A percentile compares a stretch with the other conserved stretches of the same genome.
These are phyloP conservation scores for Stemphylium lycopersici DNA, from an alignment of 2,329 filamentous ascomycete genomes.

Conservation along the genomic window DNA sequence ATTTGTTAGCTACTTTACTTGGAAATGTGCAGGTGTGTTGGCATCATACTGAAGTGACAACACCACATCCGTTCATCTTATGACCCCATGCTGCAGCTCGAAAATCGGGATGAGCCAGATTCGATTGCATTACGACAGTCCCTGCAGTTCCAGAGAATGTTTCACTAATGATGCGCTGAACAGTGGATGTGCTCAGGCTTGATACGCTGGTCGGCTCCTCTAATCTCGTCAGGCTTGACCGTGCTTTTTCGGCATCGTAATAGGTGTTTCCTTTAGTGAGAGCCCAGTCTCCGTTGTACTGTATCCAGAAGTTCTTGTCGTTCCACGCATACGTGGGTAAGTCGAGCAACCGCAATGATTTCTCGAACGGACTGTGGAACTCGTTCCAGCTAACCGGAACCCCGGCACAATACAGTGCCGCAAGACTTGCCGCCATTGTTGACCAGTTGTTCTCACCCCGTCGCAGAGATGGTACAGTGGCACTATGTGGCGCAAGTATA, in stretches of 20 bases:
- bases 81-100: conserved; percentile 24
- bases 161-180: conserved; percentile 1
- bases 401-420: conserved; percentile 47
- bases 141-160: background rate
- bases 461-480: background rate
- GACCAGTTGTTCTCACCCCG: conserved; percentile 4
- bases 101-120: conserved; percentile 15
- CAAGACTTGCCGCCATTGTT: background rate
- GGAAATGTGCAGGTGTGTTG: too few relatives aligned
- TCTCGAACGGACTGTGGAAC: conserved; percentile 61
- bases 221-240: background rate
- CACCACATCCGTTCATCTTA: conserved; percentile 13
- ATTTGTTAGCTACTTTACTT: too few relatives aligned
- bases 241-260: conserved; percentile 3
- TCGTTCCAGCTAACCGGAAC: conserved; percentile 67
- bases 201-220: background rate
- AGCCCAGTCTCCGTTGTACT: conserved; percentile 42
- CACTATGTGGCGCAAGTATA: background rate
- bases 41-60: conserved; percentile 37
- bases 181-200: background rate
- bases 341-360: conserved; percentile 55
- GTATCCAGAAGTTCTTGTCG: conserved; percentile 46
- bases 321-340: conserved; percentile 56
- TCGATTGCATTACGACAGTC: conserved; percentile 15
- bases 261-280: conserved; percentile 26